A percentile compares a stretch with the other conserved stretches of the same genome.
Conservation (phyloP, 768 basidiomycete species). For the Piloderma croceum region DNA sequence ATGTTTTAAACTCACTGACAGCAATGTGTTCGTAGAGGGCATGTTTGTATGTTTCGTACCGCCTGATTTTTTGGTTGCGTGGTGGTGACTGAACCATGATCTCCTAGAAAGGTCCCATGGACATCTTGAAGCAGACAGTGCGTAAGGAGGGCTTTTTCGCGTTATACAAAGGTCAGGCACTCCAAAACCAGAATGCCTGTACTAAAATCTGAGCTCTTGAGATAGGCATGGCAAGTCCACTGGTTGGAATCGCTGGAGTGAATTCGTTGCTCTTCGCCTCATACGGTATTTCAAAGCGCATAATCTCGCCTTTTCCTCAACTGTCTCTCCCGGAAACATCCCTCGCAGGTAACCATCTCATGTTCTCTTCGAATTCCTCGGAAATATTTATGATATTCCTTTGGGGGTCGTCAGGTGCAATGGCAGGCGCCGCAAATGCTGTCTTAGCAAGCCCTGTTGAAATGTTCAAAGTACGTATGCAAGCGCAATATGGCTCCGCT, state of each 20-base stretch:
- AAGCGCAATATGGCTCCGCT: conserved; percentile 83
- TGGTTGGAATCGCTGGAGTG: conserved; percentile 90
- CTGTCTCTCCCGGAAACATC: conserved; percentile 77
- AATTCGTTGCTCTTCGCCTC: conserved; percentile 94
- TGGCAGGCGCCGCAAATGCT: conserved; percentile 90
- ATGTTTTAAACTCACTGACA: too few species aligned
- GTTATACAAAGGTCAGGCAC: conserved; percentile 77
- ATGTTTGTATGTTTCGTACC: conserved; percentile 71
- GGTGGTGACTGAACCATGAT: conserved; percentile 1
- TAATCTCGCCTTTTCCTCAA: conserved; percentile 86
- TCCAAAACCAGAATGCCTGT: not conserved
- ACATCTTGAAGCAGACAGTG: conserved; percentile 78
- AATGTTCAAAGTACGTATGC: conserved; percentile 99
- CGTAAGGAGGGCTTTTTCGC: conserved; percentile 87
- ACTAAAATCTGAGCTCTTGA: not conserved
- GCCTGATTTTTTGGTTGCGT: not conserved
- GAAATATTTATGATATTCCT: too few species aligned
- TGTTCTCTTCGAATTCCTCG: too few species aligned
- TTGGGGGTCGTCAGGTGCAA: too few species aligned
- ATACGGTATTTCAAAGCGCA: conserved; percentile 73
- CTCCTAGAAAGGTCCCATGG: conserved; percentile 84
- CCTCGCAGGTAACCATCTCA: too few species aligned
- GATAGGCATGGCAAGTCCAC: conserved; percentile 83
- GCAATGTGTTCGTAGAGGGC: conserved; percentile 61
- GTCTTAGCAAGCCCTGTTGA: conserved; percentile 92